Conservation (phyloP, 352 stramenopile species). For the Globisporangium uncinulatum region DNA sequence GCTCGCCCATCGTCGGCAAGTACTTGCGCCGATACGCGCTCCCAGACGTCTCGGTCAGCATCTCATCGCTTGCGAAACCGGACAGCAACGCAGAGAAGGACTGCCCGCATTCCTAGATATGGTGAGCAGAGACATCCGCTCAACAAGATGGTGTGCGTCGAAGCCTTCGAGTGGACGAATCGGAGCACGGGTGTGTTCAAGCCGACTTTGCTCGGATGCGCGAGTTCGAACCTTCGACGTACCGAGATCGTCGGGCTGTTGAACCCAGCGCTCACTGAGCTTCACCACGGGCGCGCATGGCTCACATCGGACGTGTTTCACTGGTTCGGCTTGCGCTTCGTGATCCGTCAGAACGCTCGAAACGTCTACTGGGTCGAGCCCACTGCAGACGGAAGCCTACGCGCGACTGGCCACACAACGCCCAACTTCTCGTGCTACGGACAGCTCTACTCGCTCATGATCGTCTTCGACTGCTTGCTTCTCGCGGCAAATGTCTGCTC, state of each 20-base stretch:
- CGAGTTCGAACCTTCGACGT: slow-evolving; percentile 19
- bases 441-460: slow-evolving; percentile 23
- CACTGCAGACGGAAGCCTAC: background rate
- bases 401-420: slow-evolving; percentile 7
- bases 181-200: slow-evolving; percentile 6
- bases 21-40: slow-evolving; percentile 17
- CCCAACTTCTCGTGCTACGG: slow-evolving; percentile 21
- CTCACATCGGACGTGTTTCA: slow-evolving; percentile 19
- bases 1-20: slow-evolving; percentile 16
- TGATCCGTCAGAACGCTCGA: slow-evolving; percentile 19
- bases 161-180: slow-evolving; percentile 17
- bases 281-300: slow-evolving; percentile 17
- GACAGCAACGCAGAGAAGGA: slow-evolving; percentile 15
- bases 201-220: slow-evolving; percentile 17
- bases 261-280: slow-evolving; percentile 12
- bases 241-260: slow-evolving; percentile 16
- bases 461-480: slow-evolving; percentile 17
- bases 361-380: slow-evolving; percentile 11
- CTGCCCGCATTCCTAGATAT: slow-evolving; percentile 20
- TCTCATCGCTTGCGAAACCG: slow-evolving; percentile 3
- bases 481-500: slow-evolving; percentile 16
- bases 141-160: slow-evolving; percentile 18
- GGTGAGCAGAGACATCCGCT: slow-evolving; percentile 17
- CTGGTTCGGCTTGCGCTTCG: slow-evolving; percentile 13
- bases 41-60: slow-evolving; percentile 1